Percentiles rank a stretch among this genome's conserved stretches.
These are phyloP conservation scores for Aspergillus sp. DNA, from an alignment of 2,329 filamentous ascomycete genomes.

Conservation along the genomic window DNA sequence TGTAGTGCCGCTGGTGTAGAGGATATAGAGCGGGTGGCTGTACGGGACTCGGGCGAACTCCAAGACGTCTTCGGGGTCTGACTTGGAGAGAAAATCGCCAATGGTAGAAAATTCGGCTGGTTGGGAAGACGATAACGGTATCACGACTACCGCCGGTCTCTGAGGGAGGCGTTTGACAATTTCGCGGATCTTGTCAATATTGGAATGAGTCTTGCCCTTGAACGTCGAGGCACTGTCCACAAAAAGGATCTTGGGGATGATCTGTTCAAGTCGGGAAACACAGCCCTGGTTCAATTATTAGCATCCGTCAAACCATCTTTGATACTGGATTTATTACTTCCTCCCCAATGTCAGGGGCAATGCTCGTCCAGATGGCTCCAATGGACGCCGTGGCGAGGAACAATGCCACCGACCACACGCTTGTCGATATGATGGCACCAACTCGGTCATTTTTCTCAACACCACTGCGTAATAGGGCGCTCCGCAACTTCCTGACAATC, in stretches of 20 bases:
- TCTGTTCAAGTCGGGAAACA: not conserved
- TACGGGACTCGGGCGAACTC: conserved; percentile 41
- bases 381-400: conserved; percentile 43
- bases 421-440: conserved; percentile 43
- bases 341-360: conserved; percentile 45
- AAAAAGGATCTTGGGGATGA: not conserved
- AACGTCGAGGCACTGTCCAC: not conserved
- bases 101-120: not conserved
- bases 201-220: not conserved
- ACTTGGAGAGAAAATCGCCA: not conserved
- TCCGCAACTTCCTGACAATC: not conserved
- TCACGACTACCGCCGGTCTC: not conserved
- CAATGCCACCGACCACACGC: conserved; percentile 42
- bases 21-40: conserved; percentile 44
- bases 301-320: not conserved
- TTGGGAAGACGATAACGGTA: not conserved
- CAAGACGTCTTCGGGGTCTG: conserved; percentile 24
- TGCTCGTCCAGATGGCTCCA: conserved; percentile 46
- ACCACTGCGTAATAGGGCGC: not conserved
- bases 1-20: conserved; percentile 46
- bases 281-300: not conserved
- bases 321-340: conserved; percentile 19
- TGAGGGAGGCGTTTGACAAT: not conserved
- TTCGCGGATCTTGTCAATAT: not conserved
- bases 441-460: not conserved